These are phyloP conservation scores for Phallus indusiatus DNA, from an alignment of 768 basidiomycete genomes.

Conservation along the genomic window DNA sequence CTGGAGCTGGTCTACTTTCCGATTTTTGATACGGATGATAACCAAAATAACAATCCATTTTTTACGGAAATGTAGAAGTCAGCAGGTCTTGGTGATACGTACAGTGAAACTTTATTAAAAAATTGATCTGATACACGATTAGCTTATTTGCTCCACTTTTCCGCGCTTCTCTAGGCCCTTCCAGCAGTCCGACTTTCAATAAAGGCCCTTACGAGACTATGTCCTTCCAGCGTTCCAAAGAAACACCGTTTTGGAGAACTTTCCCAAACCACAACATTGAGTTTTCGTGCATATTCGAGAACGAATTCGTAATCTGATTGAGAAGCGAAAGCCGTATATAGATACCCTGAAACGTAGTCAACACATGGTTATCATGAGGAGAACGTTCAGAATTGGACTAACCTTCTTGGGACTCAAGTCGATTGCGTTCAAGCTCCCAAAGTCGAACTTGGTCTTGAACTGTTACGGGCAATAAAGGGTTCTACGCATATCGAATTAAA, in stretches of 20 bases:
- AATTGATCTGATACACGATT: too few species aligned
- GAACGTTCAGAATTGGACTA: conserved; percentile 16
- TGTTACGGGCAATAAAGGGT: conserved; percentile 89
- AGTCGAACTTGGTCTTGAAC: conserved; percentile 97
- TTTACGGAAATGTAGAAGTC: too few species aligned
- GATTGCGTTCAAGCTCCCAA: conserved; percentile 94
- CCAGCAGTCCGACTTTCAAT: conserved; percentile 45
- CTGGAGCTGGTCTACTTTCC: too few species aligned
- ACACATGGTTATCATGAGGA: neutral
- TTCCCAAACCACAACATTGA: conserved; percentile 81
- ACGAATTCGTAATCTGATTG: conserved; percentile 84
- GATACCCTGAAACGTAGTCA: conserved; percentile 47
- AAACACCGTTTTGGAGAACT: conserved; percentile 64
- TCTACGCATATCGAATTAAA: conserved; percentile 33
- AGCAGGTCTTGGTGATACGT: too few species aligned
- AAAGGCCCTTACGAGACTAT: conserved; percentile 68
- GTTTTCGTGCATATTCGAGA: conserved; percentile 71
- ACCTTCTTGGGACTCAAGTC: conserved; percentile 86
- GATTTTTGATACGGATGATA: too few species aligned
- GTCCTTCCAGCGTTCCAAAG: conserved; percentile 73
- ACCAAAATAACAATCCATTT: too few species aligned
- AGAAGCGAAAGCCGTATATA: conserved; percentile 83
- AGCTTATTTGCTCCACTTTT: too few species aligned
- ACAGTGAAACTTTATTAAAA: too few species aligned
- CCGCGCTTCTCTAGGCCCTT: neutral